phyloP scores from a whole-genome alignment of 257 asterid species.

The Lycium ferocissimum region DNA sequence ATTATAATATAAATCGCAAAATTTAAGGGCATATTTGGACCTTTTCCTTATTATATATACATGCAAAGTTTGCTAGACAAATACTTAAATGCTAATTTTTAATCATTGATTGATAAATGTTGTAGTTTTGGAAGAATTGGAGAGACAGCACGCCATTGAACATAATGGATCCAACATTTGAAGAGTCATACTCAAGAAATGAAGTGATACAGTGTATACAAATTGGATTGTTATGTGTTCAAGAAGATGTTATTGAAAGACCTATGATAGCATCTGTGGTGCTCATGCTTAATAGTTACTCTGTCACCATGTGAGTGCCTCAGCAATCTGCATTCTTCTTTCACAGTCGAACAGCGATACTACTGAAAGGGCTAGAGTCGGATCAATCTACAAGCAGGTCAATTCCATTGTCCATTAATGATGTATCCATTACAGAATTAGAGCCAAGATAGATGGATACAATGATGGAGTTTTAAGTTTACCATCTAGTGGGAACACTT shows the following conservation, averaged over 20 bases:
- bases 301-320: slow-evolving; percentile 15
- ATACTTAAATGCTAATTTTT: neutral
- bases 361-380: neutral
- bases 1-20: no score
- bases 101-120: neutral
- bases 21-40: no score
- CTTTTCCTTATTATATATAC: no score
- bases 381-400: neutral
- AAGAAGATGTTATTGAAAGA: no score
- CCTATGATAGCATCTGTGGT: no score
- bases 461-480: neutral
- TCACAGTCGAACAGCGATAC: neutral
- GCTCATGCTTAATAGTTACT: no score
- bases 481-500: neutral
- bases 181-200: no score
- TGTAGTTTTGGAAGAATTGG: slow-evolving; percentile 46
- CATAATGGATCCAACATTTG: no score
- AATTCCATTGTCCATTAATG: slow-evolving; percentile 31
- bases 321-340: slow-evolving; percentile 31
- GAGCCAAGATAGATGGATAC: slow-evolving; percentile 24
- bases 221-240: no score
- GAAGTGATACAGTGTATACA: no score
- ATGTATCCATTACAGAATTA: slow-evolving; percentile 35
- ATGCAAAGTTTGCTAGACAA: no score
- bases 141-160: neutral